Evolutionary conservation across 2,329 filamentous ascomycete genomes (phyloP).

Genomic region (Talaromyces atroroseus): DNA sequence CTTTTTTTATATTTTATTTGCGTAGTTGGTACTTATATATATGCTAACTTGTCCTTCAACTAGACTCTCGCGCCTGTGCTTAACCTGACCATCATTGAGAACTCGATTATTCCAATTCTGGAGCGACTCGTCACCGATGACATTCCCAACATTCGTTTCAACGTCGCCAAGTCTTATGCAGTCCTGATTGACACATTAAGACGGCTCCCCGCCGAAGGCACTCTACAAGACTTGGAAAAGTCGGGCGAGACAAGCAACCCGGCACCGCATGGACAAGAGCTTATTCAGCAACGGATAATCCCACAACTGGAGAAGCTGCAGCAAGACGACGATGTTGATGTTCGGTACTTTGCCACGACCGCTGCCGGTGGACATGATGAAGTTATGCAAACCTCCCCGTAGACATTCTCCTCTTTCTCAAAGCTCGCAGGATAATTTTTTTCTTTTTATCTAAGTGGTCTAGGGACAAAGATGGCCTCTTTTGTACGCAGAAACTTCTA

Average conservation of each 20-base stretch:
- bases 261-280: conserved; percentile 66
- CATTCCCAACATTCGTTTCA: conserved; percentile 98
- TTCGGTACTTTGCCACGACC: conserved; percentile 93
- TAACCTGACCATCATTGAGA: conserved; percentile 85
- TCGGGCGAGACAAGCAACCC: conserved; percentile 53
- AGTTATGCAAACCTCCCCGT: conserved; percentile 51
- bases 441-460: neutral
- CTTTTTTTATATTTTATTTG: too few relatives aligned
- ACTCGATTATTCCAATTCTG: conserved; percentile 91
- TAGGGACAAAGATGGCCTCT: neutral
- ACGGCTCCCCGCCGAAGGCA: conserved; percentile 82
- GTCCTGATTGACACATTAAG: conserved; percentile 88
- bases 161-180: conserved; percentile 95
- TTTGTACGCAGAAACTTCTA: conserved; percentile 18
- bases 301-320: conserved; percentile 92
- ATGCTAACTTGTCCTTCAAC: conserved; percentile 22
- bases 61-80: conserved; percentile 92
- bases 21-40: conserved; percentile 7
- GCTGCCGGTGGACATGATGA: conserved; percentile 59
- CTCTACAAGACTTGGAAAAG: conserved; percentile 79
- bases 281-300: conserved; percentile 80
- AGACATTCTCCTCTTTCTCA: conserved; percentile 13
- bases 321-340: conserved; percentile 95
- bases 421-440: neutral
- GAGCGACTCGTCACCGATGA: conserved; percentile 90